Evolutionary conservation across 257 asterid genomes (phyloP).

Genomic region (Penstemon barbatus): DNA sequence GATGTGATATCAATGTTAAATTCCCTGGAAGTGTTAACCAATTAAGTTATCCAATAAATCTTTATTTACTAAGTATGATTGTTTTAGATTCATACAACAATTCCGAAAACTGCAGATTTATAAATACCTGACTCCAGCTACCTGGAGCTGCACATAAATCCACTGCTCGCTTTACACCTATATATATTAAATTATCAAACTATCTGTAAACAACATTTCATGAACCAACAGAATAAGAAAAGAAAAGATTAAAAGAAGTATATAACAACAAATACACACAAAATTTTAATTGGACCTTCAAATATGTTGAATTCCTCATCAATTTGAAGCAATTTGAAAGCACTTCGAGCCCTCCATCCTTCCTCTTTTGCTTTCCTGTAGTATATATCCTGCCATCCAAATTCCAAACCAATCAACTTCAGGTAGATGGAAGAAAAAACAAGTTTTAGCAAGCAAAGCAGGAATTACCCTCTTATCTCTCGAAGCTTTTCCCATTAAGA

Average conservation of each 20-base stretch:
- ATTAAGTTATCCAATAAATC: background rate
- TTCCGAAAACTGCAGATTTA: background rate
- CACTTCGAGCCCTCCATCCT: slow-evolving; percentile 99
- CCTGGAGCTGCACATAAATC: slow-evolving; percentile 99
- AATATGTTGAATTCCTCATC: slow-evolving; percentile 93
- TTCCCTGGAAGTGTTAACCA: background rate
- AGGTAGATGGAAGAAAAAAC: background rate
- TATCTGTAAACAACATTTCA: background rate
- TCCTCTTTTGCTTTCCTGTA: slow-evolving; percentile 98
- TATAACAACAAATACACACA: too few species aligned
- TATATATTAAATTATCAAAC: background rate
- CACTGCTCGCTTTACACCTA: slow-evolving; percentile 89
- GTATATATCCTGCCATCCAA: slow-evolving; percentile 74
- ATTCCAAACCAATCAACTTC: background rate
- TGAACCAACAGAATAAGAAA: background rate
- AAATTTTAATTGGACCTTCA: slow-evolving; percentile 53
- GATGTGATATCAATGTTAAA: background rate
- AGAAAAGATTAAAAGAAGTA: too few species aligned
- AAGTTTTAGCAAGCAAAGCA: background rate
- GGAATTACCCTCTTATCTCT: slow-evolving; percentile 82
- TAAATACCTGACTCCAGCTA: slow-evolving; percentile 97
- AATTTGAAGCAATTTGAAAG: slow-evolving; percentile 96
- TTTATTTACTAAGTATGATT: background rate
- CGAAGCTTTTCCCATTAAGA: slow-evolving; percentile 85
- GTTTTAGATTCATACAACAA: background rate